Evolutionary conservation across 192 early-diverging fungal species (phyloP).

Genomic region (Backusella westeae): DNA sequence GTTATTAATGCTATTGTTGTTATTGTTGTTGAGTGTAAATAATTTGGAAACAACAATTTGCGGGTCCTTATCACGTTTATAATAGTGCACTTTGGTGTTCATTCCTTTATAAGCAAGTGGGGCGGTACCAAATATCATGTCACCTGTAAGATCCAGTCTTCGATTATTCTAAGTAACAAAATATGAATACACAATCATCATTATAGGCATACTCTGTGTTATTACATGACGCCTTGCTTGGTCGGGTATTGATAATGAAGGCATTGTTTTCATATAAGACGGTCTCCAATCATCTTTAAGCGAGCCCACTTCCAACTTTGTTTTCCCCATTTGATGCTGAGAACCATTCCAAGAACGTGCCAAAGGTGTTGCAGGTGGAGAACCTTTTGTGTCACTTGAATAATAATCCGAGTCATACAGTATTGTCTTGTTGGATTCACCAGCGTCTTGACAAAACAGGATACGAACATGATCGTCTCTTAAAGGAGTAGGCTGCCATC

Average conservation of each 20-base stretch:
- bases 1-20: not conserved
- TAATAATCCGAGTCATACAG: conserved; percentile 45
- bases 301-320: conserved; percentile 20
- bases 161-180: conserved; percentile 17
- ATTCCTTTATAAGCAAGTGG: conserved; percentile 52
- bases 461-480: conserved; percentile 45
- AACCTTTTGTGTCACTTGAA: conserved; percentile 7
- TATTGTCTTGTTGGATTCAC: conserved; percentile 41
- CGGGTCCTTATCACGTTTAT: conserved; percentile 33
- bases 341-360: conserved; percentile 37
- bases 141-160: conserved; percentile 40
- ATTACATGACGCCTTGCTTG: conserved; percentile 10
- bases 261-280: conserved; percentile 15
- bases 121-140: conserved; percentile 54
- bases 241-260: conserved; percentile 14
- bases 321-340: conserved; percentile 27
- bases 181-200: not conserved
- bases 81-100: conserved; percentile 45
- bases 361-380: conserved; percentile 28
- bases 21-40: conserved; percentile 31
- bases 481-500: conserved; percentile 42
- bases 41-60: conserved; percentile 43
- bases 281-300: conserved; percentile 28
- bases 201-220: not conserved
- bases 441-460: conserved; percentile 49